These are phyloP conservation scores for Jasminum sambac DNA, from an alignment of 257 asterid genomes.

Conservation along the genomic window DNA sequence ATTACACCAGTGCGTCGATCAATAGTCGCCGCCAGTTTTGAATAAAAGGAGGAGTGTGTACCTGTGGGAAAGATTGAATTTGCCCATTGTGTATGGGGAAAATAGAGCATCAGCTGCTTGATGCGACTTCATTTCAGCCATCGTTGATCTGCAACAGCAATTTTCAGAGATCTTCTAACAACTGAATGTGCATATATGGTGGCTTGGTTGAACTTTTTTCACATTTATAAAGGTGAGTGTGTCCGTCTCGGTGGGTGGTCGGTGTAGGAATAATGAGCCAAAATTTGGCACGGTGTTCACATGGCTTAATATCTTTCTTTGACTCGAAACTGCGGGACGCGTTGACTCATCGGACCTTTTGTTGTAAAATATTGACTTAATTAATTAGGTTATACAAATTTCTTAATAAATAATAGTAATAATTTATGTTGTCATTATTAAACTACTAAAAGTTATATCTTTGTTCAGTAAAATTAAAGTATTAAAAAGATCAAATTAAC, in stretches of 20 bases:
- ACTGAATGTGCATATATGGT: background rate
- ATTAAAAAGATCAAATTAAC: too few relatives aligned
- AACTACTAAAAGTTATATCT: too few relatives aligned
- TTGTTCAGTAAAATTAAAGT: too few relatives aligned
- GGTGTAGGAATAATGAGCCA: background rate
- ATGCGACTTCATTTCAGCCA: slow-evolving; percentile 51
- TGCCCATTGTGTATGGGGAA: slow-evolving; percentile 87
- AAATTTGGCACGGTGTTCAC: background rate
- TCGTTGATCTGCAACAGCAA: slow-evolving; percentile 3
- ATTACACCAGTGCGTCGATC: background rate
- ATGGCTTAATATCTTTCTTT: background rate
- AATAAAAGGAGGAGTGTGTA: background rate
- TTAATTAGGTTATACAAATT: too few relatives aligned
- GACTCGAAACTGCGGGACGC: too few relatives aligned
- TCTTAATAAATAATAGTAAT: too few relatives aligned
- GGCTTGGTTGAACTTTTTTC: background rate
- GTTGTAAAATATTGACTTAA: too few relatives aligned
- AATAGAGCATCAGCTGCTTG: slow-evolving; percentile 56
- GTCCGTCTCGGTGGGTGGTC: slow-evolving; percentile 24
- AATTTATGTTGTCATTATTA: too few relatives aligned
- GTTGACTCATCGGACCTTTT: too few relatives aligned
- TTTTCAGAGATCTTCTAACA: background rate
- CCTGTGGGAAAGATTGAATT: slow-evolving; percentile 87
- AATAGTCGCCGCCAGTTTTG: background rate
- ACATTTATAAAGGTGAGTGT: slow-evolving; percentile 6